Conservation (phyloP, 2,329 filamentous ascomycete species). For the Alternaria solani region DNA sequence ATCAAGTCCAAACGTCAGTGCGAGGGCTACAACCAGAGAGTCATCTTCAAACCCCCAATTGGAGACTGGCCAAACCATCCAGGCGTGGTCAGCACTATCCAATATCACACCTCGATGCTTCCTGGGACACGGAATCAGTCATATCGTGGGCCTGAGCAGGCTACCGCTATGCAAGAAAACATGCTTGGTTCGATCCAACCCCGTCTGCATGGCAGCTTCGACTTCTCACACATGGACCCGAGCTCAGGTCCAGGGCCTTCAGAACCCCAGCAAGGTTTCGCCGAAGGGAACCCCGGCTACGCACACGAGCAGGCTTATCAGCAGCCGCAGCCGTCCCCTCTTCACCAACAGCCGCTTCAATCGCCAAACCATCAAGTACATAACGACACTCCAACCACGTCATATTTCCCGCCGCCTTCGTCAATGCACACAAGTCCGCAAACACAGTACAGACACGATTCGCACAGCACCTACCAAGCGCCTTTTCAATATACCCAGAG, state of each 20-base stretch:
- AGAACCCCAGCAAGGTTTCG: slow-evolving; percentile 24
- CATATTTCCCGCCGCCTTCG: slow-evolving; percentile 45
- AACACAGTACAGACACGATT: slow-evolving; percentile 32
- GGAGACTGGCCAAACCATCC: slow-evolving; percentile 58
- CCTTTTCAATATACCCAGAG: slow-evolving; percentile 35
- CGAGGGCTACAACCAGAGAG: slow-evolving; percentile 82
- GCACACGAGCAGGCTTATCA: slow-evolving; percentile 38
- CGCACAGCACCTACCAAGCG: slow-evolving; percentile 25
- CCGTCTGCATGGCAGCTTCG: slow-evolving; percentile 36
- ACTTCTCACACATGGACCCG: slow-evolving; percentile 34
- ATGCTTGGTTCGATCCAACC: slow-evolving; percentile 40
- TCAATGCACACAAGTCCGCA: slow-evolving; percentile 37
- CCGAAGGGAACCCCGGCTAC: slow-evolving; percentile 28
- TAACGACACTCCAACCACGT: slow-evolving; percentile 37
- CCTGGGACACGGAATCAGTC: slow-evolving; percentile 41
- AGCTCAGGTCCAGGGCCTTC: slow-evolving; percentile 18
- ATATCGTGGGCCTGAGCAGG: slow-evolving; percentile 23
- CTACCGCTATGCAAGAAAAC: slow-evolving; percentile 29
- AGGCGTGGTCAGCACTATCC: slow-evolving; percentile 48
- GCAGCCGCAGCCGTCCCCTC: slow-evolving; percentile 43
- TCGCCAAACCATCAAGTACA: slow-evolving; percentile 39
- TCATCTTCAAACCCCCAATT: slow-evolving; percentile 80
- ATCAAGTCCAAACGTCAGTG: slow-evolving; percentile 85
- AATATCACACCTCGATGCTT: slow-evolving; percentile 51
- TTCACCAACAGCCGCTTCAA: slow-evolving; percentile 41